Evolutionary conservation across 1,139 yeast species (phyloP).

Genomic region (Hyphopichia khmerensis): DNA sequence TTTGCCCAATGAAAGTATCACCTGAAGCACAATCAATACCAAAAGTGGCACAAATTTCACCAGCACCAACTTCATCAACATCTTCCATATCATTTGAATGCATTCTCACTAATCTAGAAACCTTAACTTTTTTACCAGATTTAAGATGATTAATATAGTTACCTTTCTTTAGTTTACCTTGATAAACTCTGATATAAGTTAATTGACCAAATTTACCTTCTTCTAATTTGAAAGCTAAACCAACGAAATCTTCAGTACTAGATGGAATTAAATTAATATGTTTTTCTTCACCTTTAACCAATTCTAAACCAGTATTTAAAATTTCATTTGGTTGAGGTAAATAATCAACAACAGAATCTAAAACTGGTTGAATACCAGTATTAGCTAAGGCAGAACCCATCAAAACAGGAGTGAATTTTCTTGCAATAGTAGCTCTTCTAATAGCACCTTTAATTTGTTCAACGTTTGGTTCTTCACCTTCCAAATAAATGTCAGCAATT

Average conservation of each 20-base stretch:
- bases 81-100: slow-evolving; percentile 99
- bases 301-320: slow-evolving; percentile 84
- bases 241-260: slow-evolving; percentile 79
- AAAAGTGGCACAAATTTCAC: slow-evolving; percentile 98
- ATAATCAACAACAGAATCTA: slow-evolving; percentile 94
- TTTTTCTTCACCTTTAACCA: slow-evolving; percentile 49
- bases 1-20: slow-evolving; percentile 81
- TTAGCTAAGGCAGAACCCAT: slow-evolving; percentile 99
- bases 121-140: slow-evolving; percentile 90
- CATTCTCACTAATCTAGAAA: slow-evolving; percentile 96
- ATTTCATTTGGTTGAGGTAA: slow-evolving; percentile 95
- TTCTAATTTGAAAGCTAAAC: slow-evolving; percentile 95
- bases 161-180: slow-evolving; percentile 92
- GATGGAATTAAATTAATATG: slow-evolving; percentile 78
- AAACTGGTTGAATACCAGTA: slow-evolving; percentile 90
- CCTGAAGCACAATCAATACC: slow-evolving; percentile 99
- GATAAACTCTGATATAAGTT: slow-evolving; percentile 94
- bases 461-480: slow-evolving; percentile 82
- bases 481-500: slow-evolving; percentile 88
- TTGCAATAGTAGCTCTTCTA: slow-evolving; percentile 93
- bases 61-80: slow-evolving; percentile 92
- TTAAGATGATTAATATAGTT: slow-evolving; percentile 84
- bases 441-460: slow-evolving; percentile 86
- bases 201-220: slow-evolving; percentile 98
- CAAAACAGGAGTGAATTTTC: slow-evolving; percentile 95